Base-by-base conservation (phyloP, 257 asterid genomes). In the Solanum ossicruentum region DNA sequence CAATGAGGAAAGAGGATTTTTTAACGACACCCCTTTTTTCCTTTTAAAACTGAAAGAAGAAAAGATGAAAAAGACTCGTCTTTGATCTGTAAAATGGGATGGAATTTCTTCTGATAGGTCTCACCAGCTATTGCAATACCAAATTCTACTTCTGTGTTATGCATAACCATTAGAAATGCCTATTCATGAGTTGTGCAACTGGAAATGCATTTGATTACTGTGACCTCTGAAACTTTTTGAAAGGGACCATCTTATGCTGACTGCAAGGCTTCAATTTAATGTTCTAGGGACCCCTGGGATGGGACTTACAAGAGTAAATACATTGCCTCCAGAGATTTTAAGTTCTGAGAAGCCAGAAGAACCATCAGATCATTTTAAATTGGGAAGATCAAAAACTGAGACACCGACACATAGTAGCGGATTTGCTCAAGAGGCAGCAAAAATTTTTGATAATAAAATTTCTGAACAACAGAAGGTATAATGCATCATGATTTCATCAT, bases 401-500 rank as follows among this genome's bases (percentile, higher is more conserved):
- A 91, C 89, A 87, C 97, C 88, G 79, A 89, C 88, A 69, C 92
- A 85, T 88, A 88, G 88, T 78, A 86, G 89, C 81, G 84, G 90
- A 83, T 90, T 86, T 63, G 91, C 97, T 12, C 91, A 88, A 80
- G 98, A 93, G 87, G 98, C 98, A 79, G 97, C 96, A 3, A 95
- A 93, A 88, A 91, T 96, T 83, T 95, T 93, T 90, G 98, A 95
- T 87, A 90, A 93, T 85, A 92, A 90, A 63, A 86, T 93, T 85
- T 79, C 98, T 65, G 94, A 86, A 71, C 97, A 93, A 84, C 91
- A 95, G 92, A 96, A 93, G 98, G 99, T 96, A 90, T 65, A 39
- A 32, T 49, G 13, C 52, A 36, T 57, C 58, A 32, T 67, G 47
- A 43, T 20, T 10, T 81, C 51, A 8, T 52, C 80, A 55, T 7